Evolutionary conservation across 352 stramenopile species (phyloP), one percentile per base, ranked within the genome.

Genomic region (Thraustotheca clavata): DNA sequence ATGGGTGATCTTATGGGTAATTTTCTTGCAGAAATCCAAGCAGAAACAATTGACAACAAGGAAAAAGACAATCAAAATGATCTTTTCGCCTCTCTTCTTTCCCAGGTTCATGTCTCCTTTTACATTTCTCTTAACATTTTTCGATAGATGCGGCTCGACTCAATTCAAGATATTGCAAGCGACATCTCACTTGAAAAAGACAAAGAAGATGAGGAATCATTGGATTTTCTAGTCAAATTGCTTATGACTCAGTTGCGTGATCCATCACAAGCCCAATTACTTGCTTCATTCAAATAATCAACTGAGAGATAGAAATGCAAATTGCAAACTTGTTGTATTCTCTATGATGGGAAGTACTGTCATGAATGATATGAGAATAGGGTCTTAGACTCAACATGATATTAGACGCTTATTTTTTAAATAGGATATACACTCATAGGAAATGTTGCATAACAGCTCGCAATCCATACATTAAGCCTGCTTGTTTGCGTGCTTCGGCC

Each of bases 381-480:
- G 43, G 34, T 52, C 16, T 20, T 33, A 52, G 2, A 52, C 34
- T 52, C 3, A 31, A 14, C 1, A 24, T 26, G 43, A 31, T 43
- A 20, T 43, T 43, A 31, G 31, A 2, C 4, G 39, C 27, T 14
- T 39, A 14, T n/a, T 61, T 43, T 43, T 61, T 62, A 62, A 62
- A 62, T 62, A 52, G 26, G 55, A 61, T 26, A 52, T 1, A 40
- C 36, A 16, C 60, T 62, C 29, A 68, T 39, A 60, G 43, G 26
- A 68, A 62, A 72, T 94, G 80, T 60, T 89, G 77, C 83, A 92
- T 92, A 47, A 94, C 83, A 8, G 86, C 86, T 26, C 83, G 84
- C 35, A 94, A 72, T 27, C 79, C 86, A 61, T 93, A 94, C 80
- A 94, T 89, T 55, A 94, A 76, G 33, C 83, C 80, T 41, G 86